phyloP scores from a whole-genome alignment of 2,329 filamentous ascomycete genomes.

The Chrysosporium queenslandicum region DNA sequence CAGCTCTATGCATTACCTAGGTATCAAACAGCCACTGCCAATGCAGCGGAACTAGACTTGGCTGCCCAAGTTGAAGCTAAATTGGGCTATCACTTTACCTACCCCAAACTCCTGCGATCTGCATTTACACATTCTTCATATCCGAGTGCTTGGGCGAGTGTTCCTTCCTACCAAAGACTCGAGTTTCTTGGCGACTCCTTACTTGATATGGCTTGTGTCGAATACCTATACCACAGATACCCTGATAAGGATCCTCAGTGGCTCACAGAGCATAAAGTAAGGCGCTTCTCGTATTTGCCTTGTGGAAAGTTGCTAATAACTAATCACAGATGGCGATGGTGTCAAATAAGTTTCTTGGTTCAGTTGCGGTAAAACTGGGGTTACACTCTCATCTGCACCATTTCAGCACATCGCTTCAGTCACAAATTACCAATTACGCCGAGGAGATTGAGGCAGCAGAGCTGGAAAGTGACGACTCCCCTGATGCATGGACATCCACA shows the following conservation, averaged over 20 bases:
- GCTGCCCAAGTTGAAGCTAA: slow-evolving; percentile 53
- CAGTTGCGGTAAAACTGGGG: slow-evolving; percentile 64
- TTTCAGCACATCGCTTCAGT: slow-evolving; percentile 30
- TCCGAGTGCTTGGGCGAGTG: slow-evolving; percentile 59
- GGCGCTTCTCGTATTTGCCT: slow-evolving; percentile 6
- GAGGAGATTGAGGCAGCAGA: slow-evolving; percentile 30
- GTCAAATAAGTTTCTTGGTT: slow-evolving; percentile 85
- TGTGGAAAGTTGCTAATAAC: not conserved
- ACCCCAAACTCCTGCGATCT: slow-evolving; percentile 66
- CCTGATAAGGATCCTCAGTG: slow-evolving; percentile 82
- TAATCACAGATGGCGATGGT: slow-evolving; percentile 85
- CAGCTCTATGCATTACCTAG: slow-evolving; percentile 55
- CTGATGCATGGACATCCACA: slow-evolving; percentile 37
- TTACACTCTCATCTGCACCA: slow-evolving; percentile 63
- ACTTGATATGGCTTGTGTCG: slow-evolving; percentile 75
- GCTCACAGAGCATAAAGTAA: slow-evolving; percentile 85
- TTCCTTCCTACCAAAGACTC: slow-evolving; percentile 80
- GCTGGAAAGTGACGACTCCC: slow-evolving; percentile 24
- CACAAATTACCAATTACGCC: slow-evolving; percentile 43
- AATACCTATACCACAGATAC: slow-evolving; percentile 66
- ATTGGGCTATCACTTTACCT: slow-evolving; percentile 58
- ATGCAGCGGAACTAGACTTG: slow-evolving; percentile 59
- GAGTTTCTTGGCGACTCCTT: slow-evolving; percentile 88
- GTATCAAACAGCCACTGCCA: slow-evolving; percentile 56
- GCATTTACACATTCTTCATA: slow-evolving; percentile 85